Evolutionary conservation across 495 filamentous ascomycete genomes (phyloP).

Genomic region (Xylaria nigripes): DNA sequence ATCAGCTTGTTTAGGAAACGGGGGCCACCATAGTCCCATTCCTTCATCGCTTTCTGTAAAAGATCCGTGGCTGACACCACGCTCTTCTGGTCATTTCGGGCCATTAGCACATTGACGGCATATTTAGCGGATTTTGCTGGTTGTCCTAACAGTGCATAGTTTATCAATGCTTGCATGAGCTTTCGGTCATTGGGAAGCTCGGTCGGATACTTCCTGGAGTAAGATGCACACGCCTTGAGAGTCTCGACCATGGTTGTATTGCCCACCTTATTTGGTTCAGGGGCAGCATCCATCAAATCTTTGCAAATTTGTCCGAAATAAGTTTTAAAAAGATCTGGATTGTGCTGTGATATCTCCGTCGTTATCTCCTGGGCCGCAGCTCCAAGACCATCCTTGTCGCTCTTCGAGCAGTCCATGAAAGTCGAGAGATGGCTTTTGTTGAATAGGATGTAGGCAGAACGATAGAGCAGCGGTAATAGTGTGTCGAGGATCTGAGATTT

Average conservation of each 20-base stretch:
- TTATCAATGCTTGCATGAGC: constrained; percentile 69
- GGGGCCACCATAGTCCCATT: constrained; percentile 66
- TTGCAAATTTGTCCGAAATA: constrained; percentile 90
- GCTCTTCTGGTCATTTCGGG: constrained; percentile 71
- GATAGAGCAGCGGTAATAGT: constrained; percentile 73
- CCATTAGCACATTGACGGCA: constrained; percentile 82
- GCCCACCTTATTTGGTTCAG: constrained; percentile 54
- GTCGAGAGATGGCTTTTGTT: constrained; percentile 89
- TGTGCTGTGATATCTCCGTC: constrained; percentile 82
- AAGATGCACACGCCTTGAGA: constrained; percentile 84
- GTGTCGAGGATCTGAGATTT: constrained; percentile 61
- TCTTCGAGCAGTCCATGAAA: constrained; percentile 77
- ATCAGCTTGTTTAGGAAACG: constrained; percentile 81
- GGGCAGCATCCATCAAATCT: constrained; percentile 70
- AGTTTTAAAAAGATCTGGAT: constrained; percentile 81
- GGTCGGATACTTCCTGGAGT: constrained; percentile 72
- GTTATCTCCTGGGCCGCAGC: constrained; percentile 79
- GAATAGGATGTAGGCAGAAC: constrained; percentile 73
- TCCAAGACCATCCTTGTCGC: constrained; percentile 68
- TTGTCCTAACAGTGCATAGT: constrained; percentile 70
- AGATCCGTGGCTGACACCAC: constrained; percentile 76
- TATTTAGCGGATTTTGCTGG: constrained; percentile 85
- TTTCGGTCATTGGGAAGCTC: constrained; percentile 82
- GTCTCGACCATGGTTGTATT: constrained; percentile 70
- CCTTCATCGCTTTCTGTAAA: constrained; percentile 60